Evolutionary conservation across 495 filamentous ascomycete species (phyloP), one percentile per base, ranked within the genome.

Genomic region (Daldinia concentrica): DNA sequence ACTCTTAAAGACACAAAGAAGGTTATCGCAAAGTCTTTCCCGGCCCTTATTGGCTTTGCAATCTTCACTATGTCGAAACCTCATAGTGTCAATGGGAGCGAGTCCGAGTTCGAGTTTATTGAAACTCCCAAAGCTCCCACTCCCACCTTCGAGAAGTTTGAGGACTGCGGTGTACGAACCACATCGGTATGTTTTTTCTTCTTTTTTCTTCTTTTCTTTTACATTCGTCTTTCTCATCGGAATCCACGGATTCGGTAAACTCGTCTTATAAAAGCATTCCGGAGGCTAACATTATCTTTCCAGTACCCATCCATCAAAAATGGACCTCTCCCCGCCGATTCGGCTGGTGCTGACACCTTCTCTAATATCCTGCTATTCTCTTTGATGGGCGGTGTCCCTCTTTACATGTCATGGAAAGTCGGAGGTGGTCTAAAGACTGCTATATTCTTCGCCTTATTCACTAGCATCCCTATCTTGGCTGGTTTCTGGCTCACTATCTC

Each of bases 281-380:
- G n/a, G 12, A 60, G 57, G 32, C 55, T 54, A 22, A 64, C 57
- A 43, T 58, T 52, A 6, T 19, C 65, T 43, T 58, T 58, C 30
- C 75, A 95, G 92, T 92, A 85, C 71, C 87, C 91, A 5, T 80
- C 91, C 34, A 95, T 95, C 76, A 86, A 91, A 71, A 95, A 95
- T 86, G 91, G 85, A 29, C 90, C 93, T 45, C 83, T 95, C 30
- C 92, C 93, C 43, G 92, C 93, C 11, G 93, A 96, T 74, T 90
- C 84, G 17, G 77, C 90, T 15, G 90, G 91, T 63, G 83, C 80
- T 66, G 90, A 94, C 32, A 82, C 69, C 78, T 96, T 94, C 85
- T 89, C 86, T 74, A 93, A 92, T 76, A 34, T 74, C 61, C 70
- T 88, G 57, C 86, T 95, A 58, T 80, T 87, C 74, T 79, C 82